Evolutionary conservation across 73 alveolate genomes (phyloP), one percentile per base, ranked within the genome.

Genomic region (Symbiodinium natans): DNA sequence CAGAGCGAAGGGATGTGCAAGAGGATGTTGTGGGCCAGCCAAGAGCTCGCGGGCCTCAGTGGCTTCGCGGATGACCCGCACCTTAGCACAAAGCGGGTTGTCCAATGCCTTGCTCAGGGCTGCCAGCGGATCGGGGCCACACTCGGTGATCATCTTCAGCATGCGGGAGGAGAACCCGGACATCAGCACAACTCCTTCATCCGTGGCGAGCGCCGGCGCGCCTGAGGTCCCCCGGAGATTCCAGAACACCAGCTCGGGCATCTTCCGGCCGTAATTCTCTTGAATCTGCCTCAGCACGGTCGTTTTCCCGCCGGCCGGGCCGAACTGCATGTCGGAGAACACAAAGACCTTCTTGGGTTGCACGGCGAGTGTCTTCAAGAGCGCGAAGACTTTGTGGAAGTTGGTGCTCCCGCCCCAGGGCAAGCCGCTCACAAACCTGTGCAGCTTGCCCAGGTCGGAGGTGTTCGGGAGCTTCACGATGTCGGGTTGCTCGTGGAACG

Each of bases 161-260:
- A 86, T 52, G 59, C 74, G 94, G 3, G 94, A 43, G 8, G 94
- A 86, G 43, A 86, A 86, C 63, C 94, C 94, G 34, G 94, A 86
- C 84, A 86, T 86, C 41, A 86, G 71, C n/a, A 86, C 94, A 27
- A 56, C 59, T 10, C 94, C 94, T 17, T 56, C 25, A 86, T 86
- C 94, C 23, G 68, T 86, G 84, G 94, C 94, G 40, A 86, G 43
- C 2, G 94, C 94, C 0, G 94, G 94, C 29, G 94, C 94, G 11
- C 94, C 82, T 1, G 39, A 36, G 25, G n/a, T 17, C 5, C 54
- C 41, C 3, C 54, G 63, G 13, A 86, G 59, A 36, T 86, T 86
- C 94, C 94, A 86, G 19, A 86, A 86, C 31, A 86, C 83, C 84
- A 86, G 46, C 94, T 86, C 94, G 1, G 94, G 94, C 94, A 86